phyloP scores from a whole-genome alignment of 495 filamentous ascomycete species.

The Astrothelium subdiscretum region DNA sequence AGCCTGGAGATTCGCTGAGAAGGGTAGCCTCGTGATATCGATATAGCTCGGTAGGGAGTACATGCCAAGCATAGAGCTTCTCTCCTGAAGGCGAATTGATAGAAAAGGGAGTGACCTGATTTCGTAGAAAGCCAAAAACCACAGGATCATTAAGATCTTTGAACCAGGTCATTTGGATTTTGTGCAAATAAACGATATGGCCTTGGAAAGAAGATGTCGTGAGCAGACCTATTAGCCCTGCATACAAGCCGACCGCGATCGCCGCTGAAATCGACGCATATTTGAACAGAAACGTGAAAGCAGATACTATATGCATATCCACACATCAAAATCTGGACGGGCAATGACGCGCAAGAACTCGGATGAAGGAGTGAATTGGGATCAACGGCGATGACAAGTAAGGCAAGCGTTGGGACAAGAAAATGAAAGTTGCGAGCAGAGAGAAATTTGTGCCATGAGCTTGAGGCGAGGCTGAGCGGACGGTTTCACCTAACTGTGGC shows the following conservation, averaged over 20 bases:
- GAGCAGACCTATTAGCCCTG: constrained; percentile 23
- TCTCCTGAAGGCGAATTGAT: constrained; percentile 46
- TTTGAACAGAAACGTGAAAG: background rate
- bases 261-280: constrained; percentile 2
- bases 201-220: constrained; percentile 35
- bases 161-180: constrained; percentile 38
- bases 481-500: background rate
- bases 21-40: constrained; percentile 43
- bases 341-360: background rate
- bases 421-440: background rate
- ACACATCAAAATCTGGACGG: background rate
- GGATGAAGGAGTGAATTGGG: background rate
- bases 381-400: background rate
- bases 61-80: constrained; percentile 58
- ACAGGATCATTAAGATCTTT: constrained; percentile 39
- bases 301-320: background rate
- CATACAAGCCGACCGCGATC: background rate
- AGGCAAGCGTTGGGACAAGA: background rate
- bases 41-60: constrained; percentile 56
- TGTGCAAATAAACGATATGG: constrained; percentile 38
- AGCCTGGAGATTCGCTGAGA: constrained; percentile 36
- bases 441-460: background rate
- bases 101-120: constrained; percentile 57
- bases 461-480: background rate
- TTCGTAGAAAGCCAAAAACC: constrained; percentile 40